Evolutionary conservation across 139 green algal genomes (phyloP).

Genomic region (Choricystis sp.): DNA sequence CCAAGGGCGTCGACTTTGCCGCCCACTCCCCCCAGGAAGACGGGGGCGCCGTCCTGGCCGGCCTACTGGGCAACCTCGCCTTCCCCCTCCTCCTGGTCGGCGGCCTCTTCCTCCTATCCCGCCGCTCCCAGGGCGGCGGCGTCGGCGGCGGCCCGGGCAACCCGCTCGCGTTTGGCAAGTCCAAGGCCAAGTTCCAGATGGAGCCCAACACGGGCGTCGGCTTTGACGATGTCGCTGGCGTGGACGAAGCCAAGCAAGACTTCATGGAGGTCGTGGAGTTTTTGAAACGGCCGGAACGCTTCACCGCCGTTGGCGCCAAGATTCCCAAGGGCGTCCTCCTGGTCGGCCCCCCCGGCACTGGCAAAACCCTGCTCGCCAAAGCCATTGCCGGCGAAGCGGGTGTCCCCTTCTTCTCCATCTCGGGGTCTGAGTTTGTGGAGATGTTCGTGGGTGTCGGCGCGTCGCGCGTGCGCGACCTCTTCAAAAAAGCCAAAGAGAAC

Average conservation of each 20-base stretch:
- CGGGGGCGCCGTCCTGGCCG: constrained; percentile 76
- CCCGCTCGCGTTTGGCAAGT: constrained; percentile 95
- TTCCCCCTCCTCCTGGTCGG: constrained; percentile 97
- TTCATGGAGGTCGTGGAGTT: constrained; percentile 99
- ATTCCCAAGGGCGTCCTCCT: constrained; percentile 98
- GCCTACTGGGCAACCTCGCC: constrained; percentile 92
- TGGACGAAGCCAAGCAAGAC: constrained; percentile 99
- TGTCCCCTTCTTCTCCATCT: constrained; percentile 96
- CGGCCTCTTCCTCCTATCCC: constrained; percentile 96
- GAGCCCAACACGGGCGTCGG: constrained; percentile 98
- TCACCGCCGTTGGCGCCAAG: constrained; percentile 91
- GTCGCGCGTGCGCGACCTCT: constrained; percentile 87
- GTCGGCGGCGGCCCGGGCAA: constrained; percentile 73
- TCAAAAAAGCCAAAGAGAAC: constrained; percentile 99
- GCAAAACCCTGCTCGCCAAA: constrained; percentile 97
- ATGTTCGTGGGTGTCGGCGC: constrained; percentile 97
- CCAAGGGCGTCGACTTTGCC: constrained; percentile 98
- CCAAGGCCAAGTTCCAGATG: constrained; percentile 97
- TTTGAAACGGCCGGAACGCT: constrained; percentile 97
- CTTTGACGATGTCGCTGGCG: constrained; percentile 94
- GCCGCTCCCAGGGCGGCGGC: constrained; percentile 47
- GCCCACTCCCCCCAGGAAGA: constrained; percentile 92
- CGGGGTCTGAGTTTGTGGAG: constrained; percentile 97
- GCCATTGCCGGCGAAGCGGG: constrained; percentile 93
- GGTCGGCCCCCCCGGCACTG: constrained; percentile 87